phyloP scores from a whole-genome alignment of 805 yeast species.

The Candida verbasci region DNA sequence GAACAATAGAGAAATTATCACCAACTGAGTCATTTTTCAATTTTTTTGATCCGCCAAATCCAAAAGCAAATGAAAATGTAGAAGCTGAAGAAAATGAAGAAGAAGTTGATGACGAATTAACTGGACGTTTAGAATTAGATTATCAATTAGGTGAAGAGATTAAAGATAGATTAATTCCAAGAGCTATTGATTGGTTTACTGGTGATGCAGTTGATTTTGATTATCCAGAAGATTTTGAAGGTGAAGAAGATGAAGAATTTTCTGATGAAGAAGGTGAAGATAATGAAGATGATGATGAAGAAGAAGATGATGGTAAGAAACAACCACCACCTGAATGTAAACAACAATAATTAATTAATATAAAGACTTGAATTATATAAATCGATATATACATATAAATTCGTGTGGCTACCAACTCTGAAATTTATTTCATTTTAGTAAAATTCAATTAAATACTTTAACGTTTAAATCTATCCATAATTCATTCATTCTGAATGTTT shows the following conservation, averaged over 20 bases:
- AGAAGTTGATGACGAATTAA: slow-evolving; percentile 64
- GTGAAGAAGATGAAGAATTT: slow-evolving; percentile 59
- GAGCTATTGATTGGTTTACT: slow-evolving; percentile 98
- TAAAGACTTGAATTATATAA: neutral
- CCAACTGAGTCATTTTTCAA: slow-evolving; percentile 95
- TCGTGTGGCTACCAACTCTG: too few species aligned
- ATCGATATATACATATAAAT: too few species aligned
- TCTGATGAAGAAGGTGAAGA: slow-evolving; percentile 60
- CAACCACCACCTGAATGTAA: slow-evolving; percentile 75
- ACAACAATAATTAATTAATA: slow-evolving; percentile 43
- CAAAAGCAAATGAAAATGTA: too few species aligned
- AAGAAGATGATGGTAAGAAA: slow-evolving; percentile 53
- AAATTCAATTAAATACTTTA: too few species aligned
- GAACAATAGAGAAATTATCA: slow-evolving; percentile 90
- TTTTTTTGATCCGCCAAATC: slow-evolving; percentile 91
- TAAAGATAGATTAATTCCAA: slow-evolving; percentile 91
- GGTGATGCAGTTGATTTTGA: slow-evolving; percentile 87
- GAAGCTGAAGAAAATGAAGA: slow-evolving; percentile 39
- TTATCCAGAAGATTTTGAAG: slow-evolving; percentile 55
- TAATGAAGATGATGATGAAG: too few species aligned
- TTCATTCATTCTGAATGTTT: neutral
- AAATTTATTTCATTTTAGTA: too few species aligned
- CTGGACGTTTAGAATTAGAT: slow-evolving; percentile 82
- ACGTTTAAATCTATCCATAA: too few species aligned
- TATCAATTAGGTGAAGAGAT: slow-evolving; percentile 95